phyloP scores from a whole-genome alignment of 2,329 filamentous ascomycete genomes.

The Periconia macrospinosa region DNA sequence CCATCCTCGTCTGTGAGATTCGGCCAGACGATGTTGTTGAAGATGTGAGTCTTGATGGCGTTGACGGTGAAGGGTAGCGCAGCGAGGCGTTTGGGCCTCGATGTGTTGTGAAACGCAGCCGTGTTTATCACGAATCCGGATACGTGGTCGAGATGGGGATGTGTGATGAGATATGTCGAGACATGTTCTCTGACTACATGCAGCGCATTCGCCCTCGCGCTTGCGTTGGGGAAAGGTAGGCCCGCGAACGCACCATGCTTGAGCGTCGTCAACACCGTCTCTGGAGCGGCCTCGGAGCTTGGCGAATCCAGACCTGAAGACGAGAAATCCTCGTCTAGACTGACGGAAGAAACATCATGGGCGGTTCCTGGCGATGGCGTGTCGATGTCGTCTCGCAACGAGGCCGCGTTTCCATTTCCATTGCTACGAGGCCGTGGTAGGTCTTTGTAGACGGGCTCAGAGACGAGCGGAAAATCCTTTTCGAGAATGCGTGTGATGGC shows the following conservation, averaged over 20 bases:
- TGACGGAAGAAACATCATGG: constrained; percentile 17
- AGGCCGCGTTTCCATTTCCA: constrained; percentile 3
- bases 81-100: constrained; percentile 79
- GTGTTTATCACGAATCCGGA: constrained; percentile 92
- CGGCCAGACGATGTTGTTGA: constrained; percentile 98
- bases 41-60: constrained; percentile 90
- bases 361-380: constrained; percentile 30
- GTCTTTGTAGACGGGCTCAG: constrained; percentile 17
- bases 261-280: constrained; percentile 57
- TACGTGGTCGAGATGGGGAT: constrained; percentile 96
- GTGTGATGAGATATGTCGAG: constrained; percentile 88
- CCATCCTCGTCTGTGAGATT: constrained; percentile 96
- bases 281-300: constrained; percentile 24
- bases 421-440: constrained; percentile 18
- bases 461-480: constrained; percentile 51
- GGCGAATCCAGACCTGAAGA: constrained; percentile 29
- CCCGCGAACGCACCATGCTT: constrained; percentile 76
- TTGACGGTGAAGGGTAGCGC: constrained; percentile 87
- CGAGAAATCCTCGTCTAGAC: constrained; percentile 20
- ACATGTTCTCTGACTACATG: constrained; percentile 79
- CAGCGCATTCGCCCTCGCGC: constrained; percentile 75
- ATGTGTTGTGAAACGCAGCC: constrained; percentile 76
- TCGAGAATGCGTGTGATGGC: constrained; percentile 81
- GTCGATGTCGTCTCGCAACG: constrained; percentile 10
- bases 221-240: constrained; percentile 67